These are phyloP conservation scores for Phytophthora megakarya DNA, from an alignment of 352 stramenopile genomes.

Conservation along the genomic window DNA sequence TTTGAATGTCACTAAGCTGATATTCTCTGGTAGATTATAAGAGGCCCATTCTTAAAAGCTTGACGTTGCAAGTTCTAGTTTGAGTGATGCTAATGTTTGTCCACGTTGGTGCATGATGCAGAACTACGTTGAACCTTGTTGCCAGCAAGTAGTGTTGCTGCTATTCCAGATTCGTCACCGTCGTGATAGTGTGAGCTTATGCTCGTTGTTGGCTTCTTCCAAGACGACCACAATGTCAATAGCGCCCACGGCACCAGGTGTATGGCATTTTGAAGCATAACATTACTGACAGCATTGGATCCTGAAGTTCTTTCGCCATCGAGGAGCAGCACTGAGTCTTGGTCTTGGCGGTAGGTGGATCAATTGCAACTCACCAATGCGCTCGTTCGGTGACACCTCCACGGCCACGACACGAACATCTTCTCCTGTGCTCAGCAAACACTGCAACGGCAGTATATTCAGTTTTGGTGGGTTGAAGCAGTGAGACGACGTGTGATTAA, in stretches of 20 bases:
- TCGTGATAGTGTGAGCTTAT: too few relatives aligned
- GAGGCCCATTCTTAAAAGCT: too few relatives aligned
- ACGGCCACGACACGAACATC: slow-evolving; percentile 10
- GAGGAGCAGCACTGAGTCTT: slow-evolving; percentile 21
- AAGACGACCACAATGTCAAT: slow-evolving; percentile 27
- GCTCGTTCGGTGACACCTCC: slow-evolving; percentile 11
- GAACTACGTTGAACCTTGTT: too few relatives aligned
- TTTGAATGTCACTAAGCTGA: too few relatives aligned
- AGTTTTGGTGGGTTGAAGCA: not conserved
- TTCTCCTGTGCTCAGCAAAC: slow-evolving; percentile 19
- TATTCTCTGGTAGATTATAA: too few relatives aligned
- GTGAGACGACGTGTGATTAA: slow-evolving; percentile 4
- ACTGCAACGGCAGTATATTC: slow-evolving; percentile 30
- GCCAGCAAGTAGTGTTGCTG: too few relatives aligned
- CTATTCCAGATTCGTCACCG: too few relatives aligned
- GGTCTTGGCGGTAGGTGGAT: slow-evolving; percentile 25
- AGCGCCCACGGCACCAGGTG: slow-evolving; percentile 31
- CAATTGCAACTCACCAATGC: slow-evolving; percentile 24
- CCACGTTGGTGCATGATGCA: too few relatives aligned
- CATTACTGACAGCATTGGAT: not conserved
- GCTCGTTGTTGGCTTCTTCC: slow-evolving; percentile 5
- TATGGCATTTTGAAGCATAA: slow-evolving; percentile 5
- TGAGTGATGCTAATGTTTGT: too few relatives aligned
- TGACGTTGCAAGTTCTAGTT: too few relatives aligned
- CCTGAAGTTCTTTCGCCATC: slow-evolving; percentile 8